Conservation (phyloP, 345 rosid species). For the Bruguiera parviflora region DNA sequence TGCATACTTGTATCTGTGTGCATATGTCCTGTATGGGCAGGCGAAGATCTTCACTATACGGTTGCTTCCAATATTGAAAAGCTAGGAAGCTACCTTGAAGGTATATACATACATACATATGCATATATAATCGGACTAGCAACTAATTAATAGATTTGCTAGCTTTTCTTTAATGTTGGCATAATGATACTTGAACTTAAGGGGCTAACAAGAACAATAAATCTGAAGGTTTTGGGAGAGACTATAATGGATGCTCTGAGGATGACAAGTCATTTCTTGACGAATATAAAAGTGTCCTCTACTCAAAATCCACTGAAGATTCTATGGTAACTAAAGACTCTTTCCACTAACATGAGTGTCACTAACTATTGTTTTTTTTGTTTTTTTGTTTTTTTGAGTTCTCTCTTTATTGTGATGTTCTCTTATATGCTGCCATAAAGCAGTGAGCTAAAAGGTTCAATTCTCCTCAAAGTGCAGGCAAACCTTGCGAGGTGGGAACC, state of each 20-base stretch:
- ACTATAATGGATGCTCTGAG: conserved; percentile 10
- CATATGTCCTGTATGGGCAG: conserved; percentile 33
- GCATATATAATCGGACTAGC: not conserved
- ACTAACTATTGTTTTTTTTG: conserved; percentile 19
- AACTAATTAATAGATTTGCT: not conserved
- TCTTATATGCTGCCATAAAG: not conserved
- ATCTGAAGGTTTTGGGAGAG: conserved; percentile 22
- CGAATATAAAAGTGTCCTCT: conserved; percentile 24
- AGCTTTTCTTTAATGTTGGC: too few species aligned
- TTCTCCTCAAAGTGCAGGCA: conserved; percentile 18
- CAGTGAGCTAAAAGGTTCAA: conserved; percentile 2
- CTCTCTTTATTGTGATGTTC: not conserved
- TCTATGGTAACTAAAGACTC: conserved; percentile 18
- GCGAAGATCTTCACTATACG: conserved; percentile 28
- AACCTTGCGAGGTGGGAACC: conserved; percentile 35
- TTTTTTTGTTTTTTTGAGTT: not conserved
- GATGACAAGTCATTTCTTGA: conserved; percentile 18
- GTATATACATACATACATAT: conserved; percentile 1
- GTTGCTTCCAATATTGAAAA: conserved; percentile 25
- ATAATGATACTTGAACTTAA: not conserved
- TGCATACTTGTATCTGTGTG: conserved; percentile 24
- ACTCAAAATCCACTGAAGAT: conserved; percentile 30
- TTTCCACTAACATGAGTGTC: conserved; percentile 15
- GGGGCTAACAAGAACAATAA: not conserved
- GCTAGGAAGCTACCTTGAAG: conserved; percentile 25